phyloP scores from a whole-genome alignment of 352 stramenopile genomes.

The Phytophthora syringae region DNA sequence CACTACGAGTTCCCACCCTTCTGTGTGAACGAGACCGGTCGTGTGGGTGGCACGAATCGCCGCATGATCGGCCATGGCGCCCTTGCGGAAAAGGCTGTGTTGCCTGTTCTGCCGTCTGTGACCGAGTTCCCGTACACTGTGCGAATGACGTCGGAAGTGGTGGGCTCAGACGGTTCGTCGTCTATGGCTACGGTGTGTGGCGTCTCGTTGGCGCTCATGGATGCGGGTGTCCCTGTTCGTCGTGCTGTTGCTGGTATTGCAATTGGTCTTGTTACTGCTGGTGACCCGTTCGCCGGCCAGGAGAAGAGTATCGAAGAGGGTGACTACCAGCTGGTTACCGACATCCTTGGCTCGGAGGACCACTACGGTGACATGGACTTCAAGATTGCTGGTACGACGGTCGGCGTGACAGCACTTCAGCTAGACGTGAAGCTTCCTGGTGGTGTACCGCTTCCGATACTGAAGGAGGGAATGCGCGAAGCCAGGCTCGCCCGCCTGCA shows the following conservation, averaged over 20 bases:
- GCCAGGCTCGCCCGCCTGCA: slow-evolving; percentile 81
- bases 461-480: slow-evolving; percentile 88
- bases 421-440: slow-evolving; percentile 96
- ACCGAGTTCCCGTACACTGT: slow-evolving; percentile 97
- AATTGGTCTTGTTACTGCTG: slow-evolving; percentile 89
- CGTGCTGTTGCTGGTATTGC: slow-evolving; percentile 95
- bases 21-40: slow-evolving; percentile 96
- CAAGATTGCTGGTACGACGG: slow-evolving; percentile 93
- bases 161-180: slow-evolving; percentile 94
- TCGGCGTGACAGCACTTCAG: slow-evolving; percentile 95
- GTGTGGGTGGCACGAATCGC: slow-evolving; percentile 83
- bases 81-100: slow-evolving; percentile 96
- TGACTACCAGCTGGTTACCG: slow-evolving; percentile 93
- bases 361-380: slow-evolving; percentile 99
- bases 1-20: slow-evolving; percentile 99
- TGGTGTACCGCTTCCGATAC: slow-evolving; percentile 82
- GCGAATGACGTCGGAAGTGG: slow-evolving; percentile 96
- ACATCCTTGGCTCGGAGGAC: slow-evolving; percentile 98
- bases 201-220: slow-evolving; percentile 96
- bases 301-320: slow-evolving; percentile 62
- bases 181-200: slow-evolving; percentile 98
- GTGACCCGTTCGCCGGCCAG: slow-evolving; percentile 59
- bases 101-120: slow-evolving; percentile 92
- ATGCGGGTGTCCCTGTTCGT: slow-evolving; percentile 96
- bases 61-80: slow-evolving; percentile 97